Base-by-base conservation (phyloP, 1,284 basidiomycete species). In the Cronartium ribicola region DNA sequence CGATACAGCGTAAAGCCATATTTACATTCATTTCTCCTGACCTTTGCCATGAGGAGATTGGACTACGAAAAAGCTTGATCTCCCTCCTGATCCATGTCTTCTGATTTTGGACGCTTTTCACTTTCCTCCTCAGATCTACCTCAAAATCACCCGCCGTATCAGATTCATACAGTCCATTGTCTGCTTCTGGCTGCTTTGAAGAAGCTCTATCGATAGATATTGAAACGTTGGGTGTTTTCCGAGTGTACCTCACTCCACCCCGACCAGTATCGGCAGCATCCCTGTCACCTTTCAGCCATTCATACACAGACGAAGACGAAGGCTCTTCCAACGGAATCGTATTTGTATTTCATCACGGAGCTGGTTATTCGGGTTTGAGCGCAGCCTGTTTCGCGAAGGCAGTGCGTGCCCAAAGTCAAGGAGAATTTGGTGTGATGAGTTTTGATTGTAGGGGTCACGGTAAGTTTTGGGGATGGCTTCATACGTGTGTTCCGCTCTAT, bases 321-420 rank as follows among this genome's bases (percentile, higher is more conserved):
- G 37, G 17, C 37, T 13, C 3, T 17, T 64, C 62, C 37, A 41
- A 60, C 6, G 29, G 46, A 8, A 87, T 88, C 0, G 87, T 95
- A 2, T 86, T 98, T 79, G 85, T 98, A 2, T 91, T 91, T 81
- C 94, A 97, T 79, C 95, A 98, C 78, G 95, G 96, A 0, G 95
- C 92, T 0, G 95, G 96, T 2, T 92, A 92, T 79, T 89, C 89
- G 0, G 94, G 88, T 0, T 84, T 97, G 76, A 91, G 88, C 76
- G 98, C 94, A 81, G 94, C 96, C 0, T 88, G 88, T 77, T 85
- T 94, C 67, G 92, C 94, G 10, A 89, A 88, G 79, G 88, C 91
- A 80, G 84, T 98, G 2, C 83, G 81, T 11, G 84, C 84, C 57
- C 78, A 84, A 80, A 87, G 87, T 39, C 83, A 84, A 7, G 90